A percentile compares a stretch with the other conserved stretches of the same genome.
Conservation (phyloP, 2,329 filamentous ascomycete genomes). For the Pseudogymnoascus sp. region DNA sequence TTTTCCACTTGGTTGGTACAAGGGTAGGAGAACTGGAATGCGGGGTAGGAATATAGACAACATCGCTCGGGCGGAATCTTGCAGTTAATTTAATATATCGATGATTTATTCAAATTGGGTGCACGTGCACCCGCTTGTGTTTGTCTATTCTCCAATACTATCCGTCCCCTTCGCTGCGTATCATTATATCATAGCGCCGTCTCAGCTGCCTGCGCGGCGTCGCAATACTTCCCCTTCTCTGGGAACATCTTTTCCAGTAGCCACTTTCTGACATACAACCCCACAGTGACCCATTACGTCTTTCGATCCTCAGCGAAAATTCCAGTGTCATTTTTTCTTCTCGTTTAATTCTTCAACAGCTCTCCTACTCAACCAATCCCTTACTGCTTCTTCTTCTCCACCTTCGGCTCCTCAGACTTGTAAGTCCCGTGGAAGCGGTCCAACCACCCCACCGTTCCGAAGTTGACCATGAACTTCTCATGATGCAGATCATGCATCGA, state of each 20-base stretch:
- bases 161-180: background rate
- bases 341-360: background rate
- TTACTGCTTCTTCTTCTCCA: background rate
- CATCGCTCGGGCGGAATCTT: background rate
- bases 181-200: background rate
- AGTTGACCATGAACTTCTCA: constrained; percentile 49
- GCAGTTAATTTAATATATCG: background rate
- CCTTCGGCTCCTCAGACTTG: constrained; percentile 6
- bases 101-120: constrained; percentile 1
- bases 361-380: background rate
- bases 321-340: background rate
- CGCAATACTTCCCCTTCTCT: background rate
- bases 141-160: background rate
- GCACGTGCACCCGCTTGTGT: background rate
- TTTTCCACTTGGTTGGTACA: background rate
- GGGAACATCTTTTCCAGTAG: background rate
- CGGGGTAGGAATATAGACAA: background rate
- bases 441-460: constrained; percentile 44
- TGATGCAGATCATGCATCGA: constrained; percentile 50
- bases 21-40: background rate
- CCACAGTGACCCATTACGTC: background rate
- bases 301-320: background rate
- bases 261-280: background rate
- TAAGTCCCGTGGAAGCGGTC: constrained; percentile 50
- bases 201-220: background rate